phyloP scores from a whole-genome alignment of 345 rosid species.

The Brassica nigra region DNA sequence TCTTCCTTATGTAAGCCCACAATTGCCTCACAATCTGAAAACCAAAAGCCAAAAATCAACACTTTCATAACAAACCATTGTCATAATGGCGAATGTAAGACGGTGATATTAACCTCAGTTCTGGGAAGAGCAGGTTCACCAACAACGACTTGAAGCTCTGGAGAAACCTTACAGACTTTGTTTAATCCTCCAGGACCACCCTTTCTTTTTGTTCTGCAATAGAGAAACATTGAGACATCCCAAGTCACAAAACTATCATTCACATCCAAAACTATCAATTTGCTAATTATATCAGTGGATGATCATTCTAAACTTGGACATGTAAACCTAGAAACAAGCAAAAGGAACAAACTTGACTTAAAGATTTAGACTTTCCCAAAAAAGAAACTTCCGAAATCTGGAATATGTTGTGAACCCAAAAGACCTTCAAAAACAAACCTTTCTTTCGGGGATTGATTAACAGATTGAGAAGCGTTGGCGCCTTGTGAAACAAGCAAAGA shows the following conservation, averaged over 20 bases:
- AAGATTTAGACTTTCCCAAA: slow-evolving; percentile 19
- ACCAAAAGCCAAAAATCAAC: slow-evolving; percentile 4
- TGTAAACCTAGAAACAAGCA: slow-evolving; percentile 2
- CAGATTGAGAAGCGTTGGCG: slow-evolving; percentile 22
- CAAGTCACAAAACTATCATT: neutral
- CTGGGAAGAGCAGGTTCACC: slow-evolving; percentile 97
- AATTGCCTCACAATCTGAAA: slow-evolving; percentile 90
- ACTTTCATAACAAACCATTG: neutral
- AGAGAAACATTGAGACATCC: slow-evolving; percentile 18
- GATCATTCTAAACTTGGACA: neutral
- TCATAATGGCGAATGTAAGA: neutral
- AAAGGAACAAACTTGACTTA: slow-evolving; percentile 31
- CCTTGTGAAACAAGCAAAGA: slow-evolving; percentile 29
- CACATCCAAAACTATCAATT: neutral
- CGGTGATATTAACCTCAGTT: slow-evolving; percentile 62
- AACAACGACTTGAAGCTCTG: slow-evolving; percentile 85
- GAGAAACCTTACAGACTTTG: slow-evolving; percentile 94
- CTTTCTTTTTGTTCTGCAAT: slow-evolving; percentile 76
- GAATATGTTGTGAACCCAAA: neutral
- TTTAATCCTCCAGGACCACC: slow-evolving; percentile 96
- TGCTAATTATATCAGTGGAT: neutral
- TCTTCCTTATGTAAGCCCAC: slow-evolving; percentile 96
- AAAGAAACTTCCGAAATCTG: neutral
- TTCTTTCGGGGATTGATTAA: slow-evolving; percentile 57
- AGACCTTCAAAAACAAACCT: slow-evolving; percentile 46